These are phyloP conservation scores for Schizochytrium sp. DNA, from an alignment of 108 stramenopile species.

Conservation along the genomic window DNA sequence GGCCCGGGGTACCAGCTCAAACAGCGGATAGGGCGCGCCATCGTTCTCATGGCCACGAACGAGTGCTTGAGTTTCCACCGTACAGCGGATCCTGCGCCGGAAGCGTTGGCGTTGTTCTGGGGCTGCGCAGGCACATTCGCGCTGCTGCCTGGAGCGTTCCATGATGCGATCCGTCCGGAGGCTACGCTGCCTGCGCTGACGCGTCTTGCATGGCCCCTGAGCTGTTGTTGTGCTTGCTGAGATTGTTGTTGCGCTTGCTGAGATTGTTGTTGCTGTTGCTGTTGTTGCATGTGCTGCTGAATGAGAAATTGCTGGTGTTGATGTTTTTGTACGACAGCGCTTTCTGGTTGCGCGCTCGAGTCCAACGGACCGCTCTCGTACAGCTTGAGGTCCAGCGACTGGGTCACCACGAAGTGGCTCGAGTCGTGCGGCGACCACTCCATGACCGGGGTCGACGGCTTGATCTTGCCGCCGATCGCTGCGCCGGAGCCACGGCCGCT, in stretches of 20 bases:
- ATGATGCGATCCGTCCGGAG: too few species aligned
- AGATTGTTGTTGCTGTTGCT: neutral
- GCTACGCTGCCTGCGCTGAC: too few species aligned
- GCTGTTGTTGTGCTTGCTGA: neutral
- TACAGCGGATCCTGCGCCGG: neutral
- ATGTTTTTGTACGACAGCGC: too few species aligned
- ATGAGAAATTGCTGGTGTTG: neutral
- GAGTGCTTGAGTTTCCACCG: neutral
- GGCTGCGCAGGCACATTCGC: too few species aligned
- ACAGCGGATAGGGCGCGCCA: neutral
- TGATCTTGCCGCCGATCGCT: too few species aligned
- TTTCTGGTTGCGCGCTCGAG: too few species aligned
- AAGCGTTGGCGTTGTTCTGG: too few species aligned
- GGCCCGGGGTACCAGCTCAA: neutral
- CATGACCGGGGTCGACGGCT: neutral
- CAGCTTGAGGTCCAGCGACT: neutral
- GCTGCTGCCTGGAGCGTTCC: too few species aligned
- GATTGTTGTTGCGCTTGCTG: neutral
- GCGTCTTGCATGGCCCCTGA: too few species aligned
- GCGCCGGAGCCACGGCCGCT: too few species aligned
- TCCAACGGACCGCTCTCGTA: neutral
- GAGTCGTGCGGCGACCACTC: constrained; percentile 3
- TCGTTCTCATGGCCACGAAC: neutral
- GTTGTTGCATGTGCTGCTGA: neutral
- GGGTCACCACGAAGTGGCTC: neutral